Conservation (phyloP, 768 basidiomycete genomes). For the Macrolepiota albuminosa region DNA sequence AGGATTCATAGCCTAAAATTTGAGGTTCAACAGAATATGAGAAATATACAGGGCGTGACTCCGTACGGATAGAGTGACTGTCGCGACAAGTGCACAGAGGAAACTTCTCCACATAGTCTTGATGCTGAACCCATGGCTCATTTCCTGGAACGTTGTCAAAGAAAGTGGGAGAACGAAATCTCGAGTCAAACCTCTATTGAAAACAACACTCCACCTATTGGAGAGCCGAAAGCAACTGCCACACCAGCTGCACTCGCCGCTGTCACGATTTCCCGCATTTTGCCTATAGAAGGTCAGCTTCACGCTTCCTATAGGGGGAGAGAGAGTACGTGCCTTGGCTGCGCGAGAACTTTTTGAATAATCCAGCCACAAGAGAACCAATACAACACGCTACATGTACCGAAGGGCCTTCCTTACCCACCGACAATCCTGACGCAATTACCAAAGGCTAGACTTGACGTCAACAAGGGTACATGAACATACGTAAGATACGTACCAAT, state of each 20-base stretch:
- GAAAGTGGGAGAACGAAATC: background rate
- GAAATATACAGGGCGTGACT: slow-evolving; percentile 6
- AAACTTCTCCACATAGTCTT: slow-evolving; percentile 99
- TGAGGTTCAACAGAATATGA: slow-evolving; percentile 2
- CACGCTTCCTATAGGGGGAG: background rate
- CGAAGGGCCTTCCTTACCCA: slow-evolving; percentile 97
- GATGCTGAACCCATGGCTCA: slow-evolving; percentile 96
- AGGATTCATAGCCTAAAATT: slow-evolving; percentile 87
- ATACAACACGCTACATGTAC: slow-evolving; percentile 97
- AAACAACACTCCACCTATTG: slow-evolving; percentile 96
- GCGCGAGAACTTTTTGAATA: slow-evolving; percentile 76
- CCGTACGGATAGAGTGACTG: slow-evolving; percentile 90
- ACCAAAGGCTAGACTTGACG: slow-evolving; percentile 72
- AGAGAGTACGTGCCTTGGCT: slow-evolving; percentile 67
- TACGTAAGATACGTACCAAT: slow-evolving; percentile 50
- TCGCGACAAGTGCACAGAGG: slow-evolving; percentile 95
- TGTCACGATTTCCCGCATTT: slow-evolving; percentile 87
- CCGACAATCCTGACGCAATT: slow-evolving; percentile 94
- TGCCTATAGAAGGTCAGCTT: slow-evolving; percentile 36
- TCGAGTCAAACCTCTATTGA: slow-evolving; percentile 76
- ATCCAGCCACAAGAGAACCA: slow-evolving; percentile 82
- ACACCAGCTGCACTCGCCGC: slow-evolving; percentile 98
- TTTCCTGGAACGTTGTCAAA: slow-evolving; percentile 59
- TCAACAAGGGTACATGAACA: background rate
- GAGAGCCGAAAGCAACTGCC: slow-evolving; percentile 96